phyloP scores from a whole-genome alignment of 148 eudicot genomes.

The Chenopodium album region DNA sequence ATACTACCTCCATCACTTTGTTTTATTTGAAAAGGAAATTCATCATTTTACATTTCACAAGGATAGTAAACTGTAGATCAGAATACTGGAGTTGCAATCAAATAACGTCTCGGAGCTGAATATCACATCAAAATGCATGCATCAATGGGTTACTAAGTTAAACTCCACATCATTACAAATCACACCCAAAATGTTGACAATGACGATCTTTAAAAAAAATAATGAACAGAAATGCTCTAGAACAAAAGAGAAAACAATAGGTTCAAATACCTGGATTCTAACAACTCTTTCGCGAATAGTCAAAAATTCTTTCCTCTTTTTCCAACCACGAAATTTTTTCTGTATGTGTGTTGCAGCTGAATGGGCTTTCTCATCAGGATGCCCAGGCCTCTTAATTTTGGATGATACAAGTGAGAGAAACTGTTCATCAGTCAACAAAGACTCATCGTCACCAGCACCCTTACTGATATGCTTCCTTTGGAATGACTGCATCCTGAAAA shows the following conservation, averaged over 20 bases:
- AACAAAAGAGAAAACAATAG: background rate
- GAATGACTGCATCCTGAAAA: conserved; percentile 62
- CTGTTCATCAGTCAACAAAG: conserved; percentile 43
- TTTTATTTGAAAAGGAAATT: background rate
- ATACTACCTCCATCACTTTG: background rate
- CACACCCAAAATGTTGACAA: background rate
- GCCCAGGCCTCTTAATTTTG: conserved; percentile 44
- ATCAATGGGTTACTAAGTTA: background rate
- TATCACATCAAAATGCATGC: background rate
- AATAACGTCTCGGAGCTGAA: background rate
- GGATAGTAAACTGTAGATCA: background rate
- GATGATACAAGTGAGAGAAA: conserved; percentile 48
- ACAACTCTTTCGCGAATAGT: conserved; percentile 53
- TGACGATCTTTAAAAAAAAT: background rate
- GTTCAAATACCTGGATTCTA: conserved; percentile 55
- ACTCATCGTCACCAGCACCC: conserved; percentile 34
- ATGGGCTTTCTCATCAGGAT: conserved; percentile 34
- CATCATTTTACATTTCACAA: background rate
- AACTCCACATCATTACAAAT: conserved; percentile 1
- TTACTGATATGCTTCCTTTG: conserved; percentile 45
- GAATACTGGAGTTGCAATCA: background rate
- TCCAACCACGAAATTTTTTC: conserved; percentile 68
- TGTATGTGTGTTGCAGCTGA: conserved; percentile 68
- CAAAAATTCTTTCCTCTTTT: conserved; percentile 56
- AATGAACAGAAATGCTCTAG: background rate